Percentiles rank a stretch among this genome's conserved stretches.
phyloP scores from a whole-genome alignment of 257 asterid species.

The Ocimum tenuiflorum region DNA sequence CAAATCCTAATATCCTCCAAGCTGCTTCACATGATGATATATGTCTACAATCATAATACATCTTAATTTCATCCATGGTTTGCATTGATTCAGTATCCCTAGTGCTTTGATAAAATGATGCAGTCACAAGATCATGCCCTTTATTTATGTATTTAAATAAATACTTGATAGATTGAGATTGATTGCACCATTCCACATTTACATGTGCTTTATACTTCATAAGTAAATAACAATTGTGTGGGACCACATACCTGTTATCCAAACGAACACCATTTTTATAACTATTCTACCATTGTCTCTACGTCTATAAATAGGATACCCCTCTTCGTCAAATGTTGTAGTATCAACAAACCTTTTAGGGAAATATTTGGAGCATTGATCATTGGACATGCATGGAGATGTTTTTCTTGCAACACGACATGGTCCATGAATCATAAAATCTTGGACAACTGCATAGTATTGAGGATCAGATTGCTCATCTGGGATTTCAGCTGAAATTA shows the following conservation, averaged over 20 bases:
- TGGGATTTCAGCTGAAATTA: not conserved
- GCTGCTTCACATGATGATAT: not conserved
- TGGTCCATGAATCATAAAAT: not conserved
- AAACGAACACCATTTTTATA: not conserved
- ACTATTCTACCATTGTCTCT: not conserved
- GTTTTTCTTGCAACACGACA: not conserved
- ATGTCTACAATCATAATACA: not conserved
- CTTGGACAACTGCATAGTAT: not conserved
- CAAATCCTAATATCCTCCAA: not conserved
- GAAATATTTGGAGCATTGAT: not conserved
- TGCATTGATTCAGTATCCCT: not conserved
- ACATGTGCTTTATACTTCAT: not conserved
- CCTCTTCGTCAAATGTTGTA: not conserved
- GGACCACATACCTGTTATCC: not conserved
- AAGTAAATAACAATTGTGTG: not conserved
- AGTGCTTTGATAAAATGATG: not conserved
- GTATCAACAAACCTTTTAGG: not conserved
- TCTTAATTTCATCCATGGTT: not conserved
- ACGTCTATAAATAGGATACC: not conserved
- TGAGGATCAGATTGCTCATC: not conserved
- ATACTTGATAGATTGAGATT: not conserved
- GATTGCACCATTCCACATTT: constrained; percentile 2
- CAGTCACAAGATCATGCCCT: not conserved
- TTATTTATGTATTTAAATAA: not conserved
- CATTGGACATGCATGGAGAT: not conserved